These are phyloP conservation scores for Arabidopsis lyrata DNA, from an alignment of 441 rosid genomes.

Conservation along the genomic window DNA sequence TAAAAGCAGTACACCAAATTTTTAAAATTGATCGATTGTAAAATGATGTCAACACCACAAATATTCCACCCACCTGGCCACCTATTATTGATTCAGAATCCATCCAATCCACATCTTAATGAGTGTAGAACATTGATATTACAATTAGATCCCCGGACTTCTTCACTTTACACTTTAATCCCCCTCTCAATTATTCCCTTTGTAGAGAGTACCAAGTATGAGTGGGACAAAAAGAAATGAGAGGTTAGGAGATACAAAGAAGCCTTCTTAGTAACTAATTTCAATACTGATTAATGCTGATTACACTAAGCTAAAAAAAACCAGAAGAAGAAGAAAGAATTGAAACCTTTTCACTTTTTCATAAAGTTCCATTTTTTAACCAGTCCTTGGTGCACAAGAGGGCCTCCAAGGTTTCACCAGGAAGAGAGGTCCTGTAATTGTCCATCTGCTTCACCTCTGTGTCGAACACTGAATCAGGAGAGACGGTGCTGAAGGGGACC, in stretches of 20 bases:
- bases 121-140: neutral
- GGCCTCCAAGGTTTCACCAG: constrained; percentile 72
- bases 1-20: neutral
- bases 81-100: constrained; percentile 7
- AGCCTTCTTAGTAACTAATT: neutral
- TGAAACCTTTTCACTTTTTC: neutral
- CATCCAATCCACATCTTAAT: neutral
- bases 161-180: neutral
- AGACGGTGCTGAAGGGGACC: constrained; percentile 61
- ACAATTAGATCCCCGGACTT: neutral
- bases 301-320: constrained; percentile 5
- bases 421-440: constrained; percentile 57
- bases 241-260: neutral
- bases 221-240: neutral
- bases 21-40: neutral
- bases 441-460: constrained; percentile 59
- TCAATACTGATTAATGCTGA: neutral
- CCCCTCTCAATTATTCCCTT: neutral
- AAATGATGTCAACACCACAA: constrained; percentile 10
- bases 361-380: constrained; percentile 43
- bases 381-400: constrained; percentile 82
- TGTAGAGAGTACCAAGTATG: neutral
- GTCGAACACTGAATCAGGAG: constrained; percentile 57
- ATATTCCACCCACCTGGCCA: constrained; percentile 2
- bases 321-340: neutral